Evolutionary conservation across 768 basidiomycete species (phyloP).

Genomic region (Phlebiopsis gigantea): DNA sequence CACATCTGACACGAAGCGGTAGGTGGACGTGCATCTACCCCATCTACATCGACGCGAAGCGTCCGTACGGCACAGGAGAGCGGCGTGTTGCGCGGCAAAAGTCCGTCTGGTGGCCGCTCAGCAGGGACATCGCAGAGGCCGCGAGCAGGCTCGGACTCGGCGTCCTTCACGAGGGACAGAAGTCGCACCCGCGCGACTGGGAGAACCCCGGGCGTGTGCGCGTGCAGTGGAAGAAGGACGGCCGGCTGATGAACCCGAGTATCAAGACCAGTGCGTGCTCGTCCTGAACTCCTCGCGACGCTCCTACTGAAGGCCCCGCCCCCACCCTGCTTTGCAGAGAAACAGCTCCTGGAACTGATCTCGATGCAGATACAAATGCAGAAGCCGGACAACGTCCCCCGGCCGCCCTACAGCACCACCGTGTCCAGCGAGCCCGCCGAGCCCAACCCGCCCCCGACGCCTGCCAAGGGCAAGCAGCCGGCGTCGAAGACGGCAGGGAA

Average conservation of each 20-base stretch:
- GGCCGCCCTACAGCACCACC: conserved; percentile 49
- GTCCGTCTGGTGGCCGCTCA: conserved; percentile 92
- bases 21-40: conserved; percentile 98
- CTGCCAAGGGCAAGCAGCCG: conserved; percentile 28
- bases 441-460: conserved; percentile 24
- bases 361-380: conserved; percentile 64
- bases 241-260: conserved; percentile 51
- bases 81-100: conserved; percentile 76
- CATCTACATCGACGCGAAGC: conserved; percentile 94
- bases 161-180: conserved; percentile 83
- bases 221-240: conserved; percentile 88
- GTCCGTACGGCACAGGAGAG: conserved; percentile 76
- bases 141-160: conserved; percentile 71
- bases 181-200: conserved; percentile 94
- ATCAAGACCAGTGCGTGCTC: conserved; percentile 68
- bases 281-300: background rate
- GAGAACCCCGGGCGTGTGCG: conserved; percentile 95
- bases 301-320: conserved; percentile 1
- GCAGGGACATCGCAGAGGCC: conserved; percentile 88
- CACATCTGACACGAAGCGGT: conserved; percentile 6
- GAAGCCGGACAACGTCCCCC: conserved; percentile 68
- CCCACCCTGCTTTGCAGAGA: conserved; percentile 43
- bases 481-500: conserved; percentile 18
- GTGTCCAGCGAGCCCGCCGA: conserved; percentile 21
- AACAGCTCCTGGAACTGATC: conserved; percentile 72